Conservation (phyloP, 495 filamentous ascomycete species). For the Daldinia grandis region DNA sequence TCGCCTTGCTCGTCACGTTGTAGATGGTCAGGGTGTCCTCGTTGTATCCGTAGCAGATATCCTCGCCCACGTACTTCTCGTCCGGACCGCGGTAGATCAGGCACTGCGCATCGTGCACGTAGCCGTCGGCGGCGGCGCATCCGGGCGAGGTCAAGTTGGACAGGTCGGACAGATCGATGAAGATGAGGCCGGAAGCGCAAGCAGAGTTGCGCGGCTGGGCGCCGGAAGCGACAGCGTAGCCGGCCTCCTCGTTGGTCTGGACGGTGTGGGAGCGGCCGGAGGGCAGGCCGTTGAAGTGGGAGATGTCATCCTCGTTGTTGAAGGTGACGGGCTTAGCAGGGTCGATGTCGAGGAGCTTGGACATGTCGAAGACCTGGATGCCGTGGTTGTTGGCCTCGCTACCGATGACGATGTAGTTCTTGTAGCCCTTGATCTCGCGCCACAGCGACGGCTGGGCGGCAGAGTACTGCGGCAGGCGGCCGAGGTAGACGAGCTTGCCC, state of each 20-base stretch:
- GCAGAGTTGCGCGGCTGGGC: constrained; percentile 54
- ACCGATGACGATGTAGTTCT: constrained; percentile 59
- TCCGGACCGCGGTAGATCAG: constrained; percentile 66
- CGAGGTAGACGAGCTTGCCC: constrained; percentile 64
- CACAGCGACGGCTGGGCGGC: constrained; percentile 50
- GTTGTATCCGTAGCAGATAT: constrained; percentile 71
- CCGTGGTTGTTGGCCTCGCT: constrained; percentile 59
- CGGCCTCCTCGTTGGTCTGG: constrained; percentile 59
- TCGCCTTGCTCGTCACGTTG: constrained; percentile 65
- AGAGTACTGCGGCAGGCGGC: constrained; percentile 61
- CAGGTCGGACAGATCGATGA: constrained; percentile 62
- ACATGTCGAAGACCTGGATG: constrained; percentile 64
- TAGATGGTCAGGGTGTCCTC: constrained; percentile 60
- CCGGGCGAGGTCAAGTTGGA: constrained; percentile 60
- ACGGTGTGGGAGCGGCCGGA: constrained; percentile 62
- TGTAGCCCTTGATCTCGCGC: constrained; percentile 54
- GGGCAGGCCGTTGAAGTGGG: constrained; percentile 53
- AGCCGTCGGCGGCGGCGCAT: constrained; percentile 63
- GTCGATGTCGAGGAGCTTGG: constrained; percentile 48
- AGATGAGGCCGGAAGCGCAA: constrained; percentile 62
- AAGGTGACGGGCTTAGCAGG: constrained; percentile 43
- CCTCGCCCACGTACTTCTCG: constrained; percentile 59
- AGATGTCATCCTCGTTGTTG: constrained; percentile 48
- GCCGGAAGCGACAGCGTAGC: constrained; percentile 63
- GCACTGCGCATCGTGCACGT: constrained; percentile 70